Base-by-base conservation (phyloP, 352 stramenopile genomes). In the Phytophthora tentaculata region DNA sequence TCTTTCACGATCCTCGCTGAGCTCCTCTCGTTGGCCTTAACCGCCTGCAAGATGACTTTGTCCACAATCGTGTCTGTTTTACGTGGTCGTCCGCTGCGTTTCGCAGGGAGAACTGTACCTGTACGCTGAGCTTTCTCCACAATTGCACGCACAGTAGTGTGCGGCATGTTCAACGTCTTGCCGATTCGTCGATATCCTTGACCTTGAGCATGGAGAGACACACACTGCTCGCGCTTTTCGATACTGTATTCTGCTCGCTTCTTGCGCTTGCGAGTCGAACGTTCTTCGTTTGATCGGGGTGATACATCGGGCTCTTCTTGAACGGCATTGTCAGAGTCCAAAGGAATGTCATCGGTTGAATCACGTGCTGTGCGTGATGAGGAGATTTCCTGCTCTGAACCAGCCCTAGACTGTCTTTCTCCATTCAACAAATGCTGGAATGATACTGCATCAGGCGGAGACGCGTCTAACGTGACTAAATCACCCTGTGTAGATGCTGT, bases 61-160 rank as follows among this genome's bases (percentile, higher is more conserved):
- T 91, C 82, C 23, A 90, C 65, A 14, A 88, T 81, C 20, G 82
- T 72, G 61, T 91, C 78, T 4, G 82, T 91, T 63, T 90, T 90
- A 32, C 82, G 79, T 1, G 84, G 84, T 0, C 84, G 82, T 0
- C 80, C 84, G 8, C 73, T 91, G 22, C 84, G 82, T 16, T 79
- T 79, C 8, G 73, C 79, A 8, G 79, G 79, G 0, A 81, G 53
- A 39, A 88, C 74, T 1, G 64, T 74, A 13, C 82, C 84, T 10
- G 82, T 92, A 26, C 80, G 74, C 35, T 80, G 73, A 22, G 77
- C 79, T 49, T 88, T 92, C 55, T 88, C 73, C 44, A 90, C 78
- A 58, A 92, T 91, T 10, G 82, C 84, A 1, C 81, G 79, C n/a
- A 92, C 84, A 12, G 80, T 91, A 5, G 84, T 90, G 57, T 90